Percentiles rank a stretch among this genome's conserved stretches.
Evolutionary conservation across 2,329 filamentous ascomycete genomes (phyloP).

Genomic region (Fusarium avenaceum): DNA sequence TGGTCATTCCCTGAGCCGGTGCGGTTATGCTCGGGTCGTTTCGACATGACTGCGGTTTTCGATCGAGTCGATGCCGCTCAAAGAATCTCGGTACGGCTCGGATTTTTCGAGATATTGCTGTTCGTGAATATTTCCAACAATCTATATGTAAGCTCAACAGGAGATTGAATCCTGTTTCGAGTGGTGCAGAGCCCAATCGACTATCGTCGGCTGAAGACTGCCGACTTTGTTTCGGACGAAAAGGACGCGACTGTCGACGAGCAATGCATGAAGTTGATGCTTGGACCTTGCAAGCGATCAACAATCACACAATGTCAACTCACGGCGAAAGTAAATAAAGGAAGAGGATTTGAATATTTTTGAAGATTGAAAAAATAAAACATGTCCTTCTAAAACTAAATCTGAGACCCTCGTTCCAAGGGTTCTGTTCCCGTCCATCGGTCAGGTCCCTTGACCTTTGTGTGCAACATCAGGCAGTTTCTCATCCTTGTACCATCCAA

Average conservation of each 20-base stretch:
- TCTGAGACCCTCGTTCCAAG: constrained; percentile 27
- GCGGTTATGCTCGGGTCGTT: constrained; percentile 48
- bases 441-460: constrained; percentile 30
- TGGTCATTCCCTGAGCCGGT: constrained; percentile 54
- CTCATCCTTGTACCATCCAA: constrained; percentile 15
- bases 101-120: background rate
- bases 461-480: constrained; percentile 44
- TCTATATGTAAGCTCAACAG: constrained; percentile 11
- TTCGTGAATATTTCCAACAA: background rate
- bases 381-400: constrained; percentile 28
- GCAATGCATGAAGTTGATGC: constrained; percentile 29
- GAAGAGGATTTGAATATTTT: background rate
- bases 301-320: constrained; percentile 15
- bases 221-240: constrained; percentile 26
- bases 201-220: constrained; percentile 7
- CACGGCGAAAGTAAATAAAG: background rate
- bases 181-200: constrained; percentile 3
- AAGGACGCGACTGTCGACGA: constrained; percentile 26
- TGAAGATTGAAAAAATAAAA: background rate
- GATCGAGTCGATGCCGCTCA: constrained; percentile 5
- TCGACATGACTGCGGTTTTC: constrained; percentile 43
- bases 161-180: constrained; percentile 6
- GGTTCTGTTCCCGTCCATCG: constrained; percentile 26
- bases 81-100: background rate
- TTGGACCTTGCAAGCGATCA: constrained; percentile 7